Base-by-base conservation (phyloP, 2,329 filamentous ascomycete species). In the Colletotrichum zoysiae region DNA sequence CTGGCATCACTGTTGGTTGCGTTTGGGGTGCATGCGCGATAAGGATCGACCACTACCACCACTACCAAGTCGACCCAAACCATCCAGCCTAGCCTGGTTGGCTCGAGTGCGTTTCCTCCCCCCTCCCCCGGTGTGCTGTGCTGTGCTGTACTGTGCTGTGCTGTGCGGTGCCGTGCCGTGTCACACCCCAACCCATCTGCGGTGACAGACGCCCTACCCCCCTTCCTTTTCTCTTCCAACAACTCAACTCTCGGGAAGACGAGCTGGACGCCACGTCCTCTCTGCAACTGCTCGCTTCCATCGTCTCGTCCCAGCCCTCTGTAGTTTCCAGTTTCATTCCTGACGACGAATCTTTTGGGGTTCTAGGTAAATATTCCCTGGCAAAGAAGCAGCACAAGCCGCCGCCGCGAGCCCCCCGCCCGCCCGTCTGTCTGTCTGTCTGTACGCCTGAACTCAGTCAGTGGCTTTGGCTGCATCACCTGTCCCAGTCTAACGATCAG, bases 1-100 rank as follows among this genome's bases (percentile, higher is more conserved):
- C 44, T 46, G 44, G 44, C 38, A 38, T 51, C 35, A 23, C 42
- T 33, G 50, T 46, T 51, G 56, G 50, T 61, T 63, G 67, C 58
- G 61, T 62, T 62, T 70, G 61, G 75, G 77, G 53, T 35, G 77
- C 68, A 77, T 76, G 69, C 60, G 73, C 71, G 78, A 80, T 79
- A 80, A 79, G 77, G 77, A 66, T 65, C 61, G 57, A 35, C 76
- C 75, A 74, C 76, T 75, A 74, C 74, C 67, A 76, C 75, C 72
- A 75, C 74, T 76, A 40, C 74, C 77, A 40, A 59, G 55, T 67
- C 56, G 53, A 60, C 46, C 56, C 53, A 64, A 56, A 42, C 30
- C 35, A 60, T 16, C 26, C 38, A 64, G 38, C 50, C 38, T 11
- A 64, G 38, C 30, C 38, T 3, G 50, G 48, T 64, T 56, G 48